Evolutionary conservation across 2,329 filamentous ascomycete species (phyloP).

Genomic region (Paecilomyces dactylethromorphus): DNA sequence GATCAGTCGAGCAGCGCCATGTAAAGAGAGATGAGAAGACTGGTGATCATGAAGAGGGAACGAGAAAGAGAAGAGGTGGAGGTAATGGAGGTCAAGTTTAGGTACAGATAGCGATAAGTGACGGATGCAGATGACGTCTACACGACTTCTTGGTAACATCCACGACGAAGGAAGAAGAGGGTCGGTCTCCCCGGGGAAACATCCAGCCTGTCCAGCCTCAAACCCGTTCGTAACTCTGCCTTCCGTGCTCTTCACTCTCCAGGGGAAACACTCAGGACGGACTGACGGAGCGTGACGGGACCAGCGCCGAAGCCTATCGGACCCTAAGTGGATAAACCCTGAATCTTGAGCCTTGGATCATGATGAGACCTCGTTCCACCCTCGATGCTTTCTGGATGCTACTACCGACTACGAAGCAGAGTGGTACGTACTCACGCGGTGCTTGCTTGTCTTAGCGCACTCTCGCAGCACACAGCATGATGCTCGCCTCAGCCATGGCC

Average conservation of each 20-base stretch:
- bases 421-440: not conserved
- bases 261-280: not conserved
- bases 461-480: not conserved
- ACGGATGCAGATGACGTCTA: conserved; percentile 31
- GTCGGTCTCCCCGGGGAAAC: not conserved
- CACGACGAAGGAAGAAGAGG: not conserved
- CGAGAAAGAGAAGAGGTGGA: not conserved
- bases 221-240: not conserved
- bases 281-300: not conserved
- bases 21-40: conserved; percentile 1
- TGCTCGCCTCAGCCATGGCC: not conserved
- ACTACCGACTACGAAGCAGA: not conserved
- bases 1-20: not conserved
- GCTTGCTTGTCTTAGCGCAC: not conserved
- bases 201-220: not conserved
- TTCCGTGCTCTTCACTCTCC: not conserved
- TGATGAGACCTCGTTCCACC: not conserved
- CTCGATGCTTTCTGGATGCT: not conserved
- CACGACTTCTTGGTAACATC: conserved; percentile 7
- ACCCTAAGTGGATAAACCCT: not conserved
- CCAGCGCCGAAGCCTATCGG: not conserved
- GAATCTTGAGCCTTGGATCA: not conserved
- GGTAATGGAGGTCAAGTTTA: conserved; percentile 1
- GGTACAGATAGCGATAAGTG: conserved; percentile 4
- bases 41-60: not conserved